These are phyloP conservation scores for Chlamydomonas sp. DNA, from an alignment of 139 green algal genomes.

Conservation along the genomic window DNA sequence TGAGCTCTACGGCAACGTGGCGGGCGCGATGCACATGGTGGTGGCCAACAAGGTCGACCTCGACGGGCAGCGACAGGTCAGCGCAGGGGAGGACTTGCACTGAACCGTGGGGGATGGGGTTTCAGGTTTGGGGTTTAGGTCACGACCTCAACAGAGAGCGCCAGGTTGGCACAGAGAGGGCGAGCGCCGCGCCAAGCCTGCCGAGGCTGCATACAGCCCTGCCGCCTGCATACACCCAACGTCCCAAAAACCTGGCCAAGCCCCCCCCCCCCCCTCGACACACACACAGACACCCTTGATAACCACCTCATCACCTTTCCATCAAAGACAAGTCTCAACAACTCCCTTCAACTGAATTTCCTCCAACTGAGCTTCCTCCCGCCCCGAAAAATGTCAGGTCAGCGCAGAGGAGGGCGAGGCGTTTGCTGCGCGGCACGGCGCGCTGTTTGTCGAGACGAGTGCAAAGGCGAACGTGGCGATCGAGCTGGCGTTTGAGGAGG, in stretches of 20 bases:
- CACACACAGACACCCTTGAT: neutral
- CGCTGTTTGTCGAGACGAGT: slow-evolving; percentile 87
- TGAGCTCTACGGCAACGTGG: slow-evolving; percentile 90
- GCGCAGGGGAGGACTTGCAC: neutral
- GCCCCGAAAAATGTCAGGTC: slow-evolving; percentile 53
- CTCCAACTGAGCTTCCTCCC: neutral
- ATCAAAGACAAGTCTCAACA: too few relatives aligned
- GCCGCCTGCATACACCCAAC: too few relatives aligned
- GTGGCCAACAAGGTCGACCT: slow-evolving; percentile 94
- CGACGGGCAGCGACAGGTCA: slow-evolving; percentile 22
- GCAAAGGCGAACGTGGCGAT: slow-evolving; percentile 81
- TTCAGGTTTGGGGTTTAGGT: too few relatives aligned
- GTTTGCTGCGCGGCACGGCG: slow-evolving; percentile 73
- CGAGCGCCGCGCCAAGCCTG: too few relatives aligned
- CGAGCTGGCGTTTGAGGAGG: slow-evolving; percentile 76
- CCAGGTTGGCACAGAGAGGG: too few relatives aligned
- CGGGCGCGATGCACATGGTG: slow-evolving; percentile 87
- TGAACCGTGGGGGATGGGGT: too few relatives aligned
- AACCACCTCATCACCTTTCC: too few relatives aligned
- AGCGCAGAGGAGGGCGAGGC: slow-evolving; percentile 56
- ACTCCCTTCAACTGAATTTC: too few relatives aligned
- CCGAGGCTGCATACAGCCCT: too few relatives aligned
- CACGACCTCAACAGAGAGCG: too few relatives aligned
- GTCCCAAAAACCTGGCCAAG: neutral
- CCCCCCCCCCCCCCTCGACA: neutral